A percentile compares a stretch with the other conserved stretches of the same genome.
Evolutionary conservation across 2,329 filamentous ascomycete species (phyloP).

Genomic region (Aureobasidium sp.): DNA sequence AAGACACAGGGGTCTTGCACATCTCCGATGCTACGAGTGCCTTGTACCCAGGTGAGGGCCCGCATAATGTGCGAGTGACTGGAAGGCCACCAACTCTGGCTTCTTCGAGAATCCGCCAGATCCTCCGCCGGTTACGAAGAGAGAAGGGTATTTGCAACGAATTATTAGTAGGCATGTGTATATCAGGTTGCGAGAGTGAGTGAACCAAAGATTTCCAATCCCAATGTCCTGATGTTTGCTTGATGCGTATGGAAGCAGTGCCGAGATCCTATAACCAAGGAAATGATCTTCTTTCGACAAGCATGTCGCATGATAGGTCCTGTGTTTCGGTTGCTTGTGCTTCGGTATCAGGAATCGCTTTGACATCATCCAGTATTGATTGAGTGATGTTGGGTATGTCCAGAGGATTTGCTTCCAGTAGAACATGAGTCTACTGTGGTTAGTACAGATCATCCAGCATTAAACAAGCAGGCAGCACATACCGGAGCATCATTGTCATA

Average conservation of each 20-base stretch:
- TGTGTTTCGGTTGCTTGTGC: background rate
- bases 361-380: background rate
- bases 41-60: background rate
- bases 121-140: background rate
- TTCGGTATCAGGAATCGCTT: background rate
- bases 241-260: background rate
- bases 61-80: background rate
- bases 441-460: background rate
- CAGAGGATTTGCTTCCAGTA: background rate
- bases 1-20: no score
- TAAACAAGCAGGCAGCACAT: background rate
- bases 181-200: background rate
- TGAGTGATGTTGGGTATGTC: background rate
- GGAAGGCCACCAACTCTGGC: background rate
- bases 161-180: background rate
- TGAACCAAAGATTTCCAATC: background rate
- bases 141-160: background rate
- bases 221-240: background rate
- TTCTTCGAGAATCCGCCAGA: background rate
- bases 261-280: background rate
- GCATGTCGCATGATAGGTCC: background rate
- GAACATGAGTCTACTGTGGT: background rate
- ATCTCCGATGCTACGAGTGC: no score
- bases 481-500: background rate
- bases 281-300: background rate